Evolutionary conservation across 371 early-diverging fungal genomes (phyloP), one percentile per base, ranked within the genome.

Genomic region (Choanephora cucurbitarum): DNA sequence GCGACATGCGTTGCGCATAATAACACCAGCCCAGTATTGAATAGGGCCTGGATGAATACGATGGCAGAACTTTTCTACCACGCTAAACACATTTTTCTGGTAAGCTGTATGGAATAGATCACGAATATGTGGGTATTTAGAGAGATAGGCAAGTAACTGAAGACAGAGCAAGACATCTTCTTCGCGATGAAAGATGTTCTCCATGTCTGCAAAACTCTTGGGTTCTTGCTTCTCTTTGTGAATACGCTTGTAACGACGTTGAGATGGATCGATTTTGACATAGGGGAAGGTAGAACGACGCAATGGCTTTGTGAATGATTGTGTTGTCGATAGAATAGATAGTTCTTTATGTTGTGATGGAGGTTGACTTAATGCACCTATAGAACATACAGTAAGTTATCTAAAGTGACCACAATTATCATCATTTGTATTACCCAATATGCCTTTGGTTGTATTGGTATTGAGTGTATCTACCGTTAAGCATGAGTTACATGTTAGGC

Each of bases 111-210:
- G 85, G 60, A 94, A 75, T 17, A 80, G 57, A 17, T 77, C 76
- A 18, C 91, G 85, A 44, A 91, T 76, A 41, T 82, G 77, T 28
- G 89, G 84, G 70, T 93, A 90, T 70, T 96, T 96, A 45, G 89
- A 88, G 13, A 94, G 78, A 61, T 90, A 92, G 33, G 94, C 94
- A 10, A 93, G 77, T 19, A 96, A 75, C 70, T 94, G 93, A 55
- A 91, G 72, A 1, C 91, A 86, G 34, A 91, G 76, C n/a, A 93
- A 77, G 19, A 94, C 86, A 55, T 95, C 92, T 63, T 92, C 91
- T 62, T 87, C 88, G 31, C 92, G 84, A 53, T 84, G 89, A 65
- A 88, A 87, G n/a, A 69, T 44, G 17, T 71, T 62, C 37, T 85
- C 82, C 33, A 64, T 55, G 7, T 34, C 52, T 18, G 67, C 53